Percentiles rank a stretch among this genome's conserved stretches.
Conservation (phyloP, 2,329 filamentous ascomycete genomes). For the Aaosphaeria arxii region DNA sequence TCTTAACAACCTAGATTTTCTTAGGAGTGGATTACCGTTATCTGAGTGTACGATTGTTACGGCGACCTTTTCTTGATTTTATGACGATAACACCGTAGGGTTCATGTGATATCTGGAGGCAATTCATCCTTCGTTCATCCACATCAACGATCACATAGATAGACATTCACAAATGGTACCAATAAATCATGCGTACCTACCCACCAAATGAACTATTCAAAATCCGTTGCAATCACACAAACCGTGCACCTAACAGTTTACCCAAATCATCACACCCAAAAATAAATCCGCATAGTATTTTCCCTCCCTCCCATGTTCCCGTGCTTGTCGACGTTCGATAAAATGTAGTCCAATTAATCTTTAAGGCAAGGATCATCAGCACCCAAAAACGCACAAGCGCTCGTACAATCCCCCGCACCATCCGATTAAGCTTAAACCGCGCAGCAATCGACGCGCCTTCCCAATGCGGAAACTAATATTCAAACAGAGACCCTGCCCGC, state of each 20-base stretch:
- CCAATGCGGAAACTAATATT: not conserved
- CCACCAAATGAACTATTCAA: not conserved
- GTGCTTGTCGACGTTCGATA: not conserved
- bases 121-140: no score
- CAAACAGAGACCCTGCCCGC: no score
- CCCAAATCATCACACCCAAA: not conserved
- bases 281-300: not conserved
- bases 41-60: not conserved
- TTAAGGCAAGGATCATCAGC: not conserved
- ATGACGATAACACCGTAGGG: not conserved
- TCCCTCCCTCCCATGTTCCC: not conserved
- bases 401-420: slow-evolving; percentile 1
- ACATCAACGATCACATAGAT: no score
- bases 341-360: not conserved
- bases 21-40: not conserved
- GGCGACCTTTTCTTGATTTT: not conserved
- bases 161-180: no score
- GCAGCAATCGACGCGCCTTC: slow-evolving; percentile 4
- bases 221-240: not conserved
- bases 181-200: no score
- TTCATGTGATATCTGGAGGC: no score
- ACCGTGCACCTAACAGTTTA: not conserved
- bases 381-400: slow-evolving; percentile 2
- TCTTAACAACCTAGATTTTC: not conserved
- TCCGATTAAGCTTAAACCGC: slow-evolving; percentile 7